Base-by-base conservation (phyloP, 495 filamentous ascomycete species). In the Lepraria neglecta region DNA sequence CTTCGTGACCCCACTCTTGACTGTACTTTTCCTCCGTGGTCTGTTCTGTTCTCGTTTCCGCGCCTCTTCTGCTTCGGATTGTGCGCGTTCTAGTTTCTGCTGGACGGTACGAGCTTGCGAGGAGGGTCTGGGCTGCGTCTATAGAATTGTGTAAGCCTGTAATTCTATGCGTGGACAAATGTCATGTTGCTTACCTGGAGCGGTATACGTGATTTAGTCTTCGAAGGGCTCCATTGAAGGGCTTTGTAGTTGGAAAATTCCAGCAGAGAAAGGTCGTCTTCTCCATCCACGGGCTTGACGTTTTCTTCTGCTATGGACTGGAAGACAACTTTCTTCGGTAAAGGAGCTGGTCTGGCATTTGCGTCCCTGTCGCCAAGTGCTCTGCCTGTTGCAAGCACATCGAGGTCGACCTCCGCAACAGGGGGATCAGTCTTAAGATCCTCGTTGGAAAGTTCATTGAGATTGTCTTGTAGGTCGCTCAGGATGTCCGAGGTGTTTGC, bases 381-480 rank as follows among this genome's bases (percentile, higher is more conserved):
- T 21, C 74, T 73, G 43, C 70, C 71, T 7, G 7, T 59, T 19
- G n/a, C 28, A 24, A 38, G 53, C 43, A 40, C 4, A 21, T 62
- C 55, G n/a, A 56, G 30, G 3, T 64, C 64, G 38, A 46, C 47
- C 54, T 65, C 2, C 65, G 74, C 6, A 70, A 70, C n/a, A 70
- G 73, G 55, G 68, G 62, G 35, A 67, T 73, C 30, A 63, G 69
- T 57, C 59, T 69, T 61, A 31, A 69, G 3, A 58, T 68, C 38
- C 70, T 82, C 62, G 70, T 24, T 3, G 33, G 28, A n/a, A 6
- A 33, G 73, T 5, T 70, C 69, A 28, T 81, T 76, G 10, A 80
- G 69, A 33, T 81, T 78, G 1, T 75, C 74, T 14, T 78, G 76
- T n/a, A 78, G 64, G 61, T 84, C 82, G 54, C 83, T 75, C 47